A percentile compares a stretch with the other conserved stretches of the same genome.
phyloP scores from a whole-genome alignment of 2,329 filamentous ascomycete genomes.

The Alternaria ventricosa region DNA sequence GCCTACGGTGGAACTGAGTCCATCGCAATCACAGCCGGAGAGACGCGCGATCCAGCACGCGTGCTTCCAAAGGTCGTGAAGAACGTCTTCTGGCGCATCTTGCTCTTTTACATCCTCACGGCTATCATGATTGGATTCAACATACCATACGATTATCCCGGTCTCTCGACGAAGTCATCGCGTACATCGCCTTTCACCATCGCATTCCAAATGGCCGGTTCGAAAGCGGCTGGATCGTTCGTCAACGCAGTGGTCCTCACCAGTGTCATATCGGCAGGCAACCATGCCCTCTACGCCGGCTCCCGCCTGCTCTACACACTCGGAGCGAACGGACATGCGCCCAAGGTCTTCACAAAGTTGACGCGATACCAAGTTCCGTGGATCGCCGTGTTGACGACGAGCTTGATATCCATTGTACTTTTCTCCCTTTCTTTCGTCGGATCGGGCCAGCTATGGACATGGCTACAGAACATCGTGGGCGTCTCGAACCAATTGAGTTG shows the following conservation, averaged over 20 bases:
- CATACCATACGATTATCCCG: constrained; percentile 48
- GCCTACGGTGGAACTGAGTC: constrained; percentile 77
- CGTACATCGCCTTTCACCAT: constrained; percentile 69
- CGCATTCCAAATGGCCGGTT: constrained; percentile 67
- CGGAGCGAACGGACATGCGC: constrained; percentile 68
- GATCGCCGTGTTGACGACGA: constrained; percentile 44
- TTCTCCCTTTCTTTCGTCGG: constrained; percentile 55
- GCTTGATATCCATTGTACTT: constrained; percentile 46
- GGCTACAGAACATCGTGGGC: constrained; percentile 73
- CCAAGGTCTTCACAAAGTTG: constrained; percentile 67
- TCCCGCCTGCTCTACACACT: constrained; percentile 64
- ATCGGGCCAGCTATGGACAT: constrained; percentile 57
- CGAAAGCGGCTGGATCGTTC: constrained; percentile 65
- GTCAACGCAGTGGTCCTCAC: constrained; percentile 71
- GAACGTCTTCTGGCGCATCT: constrained; percentile 74
- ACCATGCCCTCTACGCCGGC: constrained; percentile 62
- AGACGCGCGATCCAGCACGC: constrained; percentile 80
- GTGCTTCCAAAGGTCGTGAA: constrained; percentile 86
- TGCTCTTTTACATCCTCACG: constrained; percentile 52
- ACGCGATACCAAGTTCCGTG: constrained; percentile 52
- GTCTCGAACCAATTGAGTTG: constrained; percentile 61
- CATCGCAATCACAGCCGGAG: constrained; percentile 77
- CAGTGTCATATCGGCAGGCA: constrained; percentile 65
- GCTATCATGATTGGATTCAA: constrained; percentile 52
- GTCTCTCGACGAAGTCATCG: constrained; percentile 43